Evolutionary conservation across 345 rosid genomes (phyloP), one percentile per base, ranked within the genome.

Genomic region (Mallotus nudiflorus): DNA sequence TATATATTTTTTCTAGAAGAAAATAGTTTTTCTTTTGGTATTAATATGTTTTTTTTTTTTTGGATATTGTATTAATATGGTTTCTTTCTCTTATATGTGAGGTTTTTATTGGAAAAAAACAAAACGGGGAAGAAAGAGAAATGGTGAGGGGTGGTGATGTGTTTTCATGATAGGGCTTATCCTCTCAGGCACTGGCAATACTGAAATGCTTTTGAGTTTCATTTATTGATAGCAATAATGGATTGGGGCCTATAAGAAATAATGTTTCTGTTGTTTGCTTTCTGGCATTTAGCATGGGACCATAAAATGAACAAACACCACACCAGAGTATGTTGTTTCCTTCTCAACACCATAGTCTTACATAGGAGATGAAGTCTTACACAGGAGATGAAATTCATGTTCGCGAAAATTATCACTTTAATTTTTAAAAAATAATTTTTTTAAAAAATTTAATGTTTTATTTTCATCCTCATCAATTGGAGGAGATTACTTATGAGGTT

Each of bases 151-250:
- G 24, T 37, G 33, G 4, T 59, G 9, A 16, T 1, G 9, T 31
- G n/a, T 24, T 50, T 33, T 44, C 18, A 40, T 9, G 70, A 40
- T 37, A 59, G 45, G 49, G 48, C 51, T 55, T 68, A n/a, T 42
- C 52, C 10, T 50, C 1, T 18, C 24, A 24, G 29, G 22, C 55
- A 7, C 16, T 29, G 62, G 11, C 51, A 1, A n/a, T 31, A 44
- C 50, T 27, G 37, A 5, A 55, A 27, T 54, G 25, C 39, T 5
- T 18, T 6, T 14, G 58, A 25, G 25, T 65, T 66, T 50, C 69
- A 50, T 19, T 31, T 33, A 42, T 62, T 40, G 29, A 0, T 33
- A 6, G 31, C 5, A n/a, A 49, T 29, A 51, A 49, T 65, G 56
- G 67, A 64, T 25, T 29, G 67, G 67, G 53, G n/a, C 45, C 27